Percentiles rank a stretch among this genome's conserved stretches.
phyloP scores from a whole-genome alignment of 2,329 filamentous ascomycete genomes.

The Hypoxylon sp. region DNA sequence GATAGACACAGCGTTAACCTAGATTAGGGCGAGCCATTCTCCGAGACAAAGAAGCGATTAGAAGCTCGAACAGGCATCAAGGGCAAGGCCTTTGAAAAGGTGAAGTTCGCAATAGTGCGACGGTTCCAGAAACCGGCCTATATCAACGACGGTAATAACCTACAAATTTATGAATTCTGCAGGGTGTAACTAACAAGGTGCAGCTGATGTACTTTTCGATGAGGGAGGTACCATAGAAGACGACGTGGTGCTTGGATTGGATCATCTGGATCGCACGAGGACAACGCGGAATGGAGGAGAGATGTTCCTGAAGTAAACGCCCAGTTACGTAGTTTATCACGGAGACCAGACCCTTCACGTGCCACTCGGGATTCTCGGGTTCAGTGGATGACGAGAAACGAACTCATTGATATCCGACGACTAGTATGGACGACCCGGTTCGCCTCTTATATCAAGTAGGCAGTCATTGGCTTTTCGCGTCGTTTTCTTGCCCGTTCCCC shows the following conservation, averaged over 20 bases:
- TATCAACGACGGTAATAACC: slow-evolving; percentile 83
- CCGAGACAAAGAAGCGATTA: slow-evolving; percentile 93
- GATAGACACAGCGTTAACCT: slow-evolving; percentile 37
- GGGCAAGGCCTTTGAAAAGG: slow-evolving; percentile 98
- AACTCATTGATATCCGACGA: slow-evolving; percentile 20
- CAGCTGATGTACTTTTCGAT: slow-evolving; percentile 71
- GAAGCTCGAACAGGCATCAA: slow-evolving; percentile 94
- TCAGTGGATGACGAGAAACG: slow-evolving; percentile 6
- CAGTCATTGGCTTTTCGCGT: slow-evolving; percentile 37
- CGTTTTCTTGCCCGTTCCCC: slow-evolving; percentile 26
- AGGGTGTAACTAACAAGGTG: slow-evolving; percentile 45
- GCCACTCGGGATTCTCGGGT: slow-evolving; percentile 6
- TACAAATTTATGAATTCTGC: not conserved
- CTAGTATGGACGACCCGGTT: slow-evolving; percentile 8
- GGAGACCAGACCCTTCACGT: slow-evolving; percentile 13
- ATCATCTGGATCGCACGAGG: slow-evolving; percentile 75
- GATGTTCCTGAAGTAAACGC: slow-evolving; percentile 67
- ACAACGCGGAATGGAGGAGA: slow-evolving; percentile 73
- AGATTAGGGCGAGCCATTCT: slow-evolving; percentile 82
- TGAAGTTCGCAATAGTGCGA: slow-evolving; percentile 90
- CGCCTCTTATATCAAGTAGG: slow-evolving; percentile 44
- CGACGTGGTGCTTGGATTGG: slow-evolving; percentile 75
- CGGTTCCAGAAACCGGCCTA: slow-evolving; percentile 81
- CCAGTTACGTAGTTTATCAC: slow-evolving; percentile 14
- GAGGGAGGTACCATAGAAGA: slow-evolving; percentile 65